These are phyloP conservation scores for Camelina sativa DNA, from an alignment of 345 rosid species.

Conservation along the genomic window DNA sequence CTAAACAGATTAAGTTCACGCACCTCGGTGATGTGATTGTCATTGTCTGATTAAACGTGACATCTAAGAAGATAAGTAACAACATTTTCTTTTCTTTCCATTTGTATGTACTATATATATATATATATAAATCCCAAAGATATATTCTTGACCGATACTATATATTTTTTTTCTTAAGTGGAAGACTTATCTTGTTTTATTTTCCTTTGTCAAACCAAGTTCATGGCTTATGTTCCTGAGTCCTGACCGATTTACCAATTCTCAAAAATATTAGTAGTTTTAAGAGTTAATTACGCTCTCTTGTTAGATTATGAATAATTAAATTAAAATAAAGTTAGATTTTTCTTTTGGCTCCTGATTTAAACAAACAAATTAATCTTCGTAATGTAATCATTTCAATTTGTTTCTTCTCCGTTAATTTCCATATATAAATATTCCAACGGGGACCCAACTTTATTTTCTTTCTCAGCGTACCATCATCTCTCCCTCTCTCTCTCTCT, in stretches of 20 bases:
- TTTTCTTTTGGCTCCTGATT: constrained; percentile 22
- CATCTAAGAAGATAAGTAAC: constrained; percentile 25
- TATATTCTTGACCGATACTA: not conserved
- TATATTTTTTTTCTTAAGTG: not conserved
- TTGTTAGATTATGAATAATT: not conserved
- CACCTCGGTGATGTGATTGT: too few species aligned
- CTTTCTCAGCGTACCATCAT: constrained; percentile 14
- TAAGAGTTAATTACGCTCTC: constrained; percentile 25
- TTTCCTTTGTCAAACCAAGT: not conserved
- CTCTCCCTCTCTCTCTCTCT: constrained; percentile 22
- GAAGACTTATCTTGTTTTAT: constrained; percentile 7
- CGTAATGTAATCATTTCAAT: constrained; percentile 20
- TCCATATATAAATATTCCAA: constrained; percentile 8
- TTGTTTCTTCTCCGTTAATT: constrained; percentile 19
- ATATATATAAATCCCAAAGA: not conserved
- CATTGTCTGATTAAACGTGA: constrained; percentile 32
- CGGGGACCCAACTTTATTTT: constrained; percentile 19
- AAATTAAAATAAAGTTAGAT: not conserved
- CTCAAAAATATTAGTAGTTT: not conserved
- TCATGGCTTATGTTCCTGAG: not conserved
- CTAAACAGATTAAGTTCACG: not conserved
- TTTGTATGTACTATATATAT: not conserved
- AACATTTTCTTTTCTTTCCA: not conserved
- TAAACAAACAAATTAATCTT: constrained; percentile 4
- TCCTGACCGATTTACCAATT: not conserved